These are phyloP conservation scores for Xanthoconium stramineum DNA, from an alignment of 768 basidiomycete genomes.

Conservation along the genomic window DNA sequence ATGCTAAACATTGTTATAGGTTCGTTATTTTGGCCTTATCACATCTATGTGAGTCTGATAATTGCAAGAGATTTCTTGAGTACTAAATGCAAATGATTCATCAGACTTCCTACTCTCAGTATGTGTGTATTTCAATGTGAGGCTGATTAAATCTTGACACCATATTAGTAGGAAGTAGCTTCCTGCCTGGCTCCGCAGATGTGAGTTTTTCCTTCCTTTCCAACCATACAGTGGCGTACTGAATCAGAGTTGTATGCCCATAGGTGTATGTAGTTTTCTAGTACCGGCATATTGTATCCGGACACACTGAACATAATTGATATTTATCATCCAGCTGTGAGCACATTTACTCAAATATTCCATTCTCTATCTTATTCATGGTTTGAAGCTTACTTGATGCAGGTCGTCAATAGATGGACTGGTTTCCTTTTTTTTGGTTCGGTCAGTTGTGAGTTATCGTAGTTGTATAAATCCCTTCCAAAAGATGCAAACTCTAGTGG, in stretches of 20 bases:
- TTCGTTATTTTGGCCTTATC: constrained; percentile 8
- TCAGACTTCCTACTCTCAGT: background rate
- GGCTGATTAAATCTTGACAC: background rate
- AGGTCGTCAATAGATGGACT: background rate
- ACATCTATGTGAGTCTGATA: background rate
- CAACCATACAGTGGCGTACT: too few relatives aligned
- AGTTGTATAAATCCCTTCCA: too few relatives aligned
- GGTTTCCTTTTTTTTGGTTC: background rate
- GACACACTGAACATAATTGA: background rate
- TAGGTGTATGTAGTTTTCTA: background rate
- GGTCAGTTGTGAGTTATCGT: background rate
- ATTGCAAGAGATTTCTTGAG: background rate
- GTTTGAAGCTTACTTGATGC: background rate
- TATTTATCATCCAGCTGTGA: background rate
- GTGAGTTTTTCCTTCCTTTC: too few relatives aligned
- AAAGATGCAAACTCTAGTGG: background rate
- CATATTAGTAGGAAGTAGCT: background rate
- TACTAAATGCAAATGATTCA: background rate
- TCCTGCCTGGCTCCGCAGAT: background rate
- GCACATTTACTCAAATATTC: background rate
- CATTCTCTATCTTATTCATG: background rate
- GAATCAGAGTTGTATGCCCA: background rate
- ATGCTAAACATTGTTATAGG: background rate
- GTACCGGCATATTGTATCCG: too few relatives aligned
- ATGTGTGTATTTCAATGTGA: background rate